Conservation (phyloP, 2,329 filamentous ascomycete species). For the Hymenoscyphus repandus region DNA sequence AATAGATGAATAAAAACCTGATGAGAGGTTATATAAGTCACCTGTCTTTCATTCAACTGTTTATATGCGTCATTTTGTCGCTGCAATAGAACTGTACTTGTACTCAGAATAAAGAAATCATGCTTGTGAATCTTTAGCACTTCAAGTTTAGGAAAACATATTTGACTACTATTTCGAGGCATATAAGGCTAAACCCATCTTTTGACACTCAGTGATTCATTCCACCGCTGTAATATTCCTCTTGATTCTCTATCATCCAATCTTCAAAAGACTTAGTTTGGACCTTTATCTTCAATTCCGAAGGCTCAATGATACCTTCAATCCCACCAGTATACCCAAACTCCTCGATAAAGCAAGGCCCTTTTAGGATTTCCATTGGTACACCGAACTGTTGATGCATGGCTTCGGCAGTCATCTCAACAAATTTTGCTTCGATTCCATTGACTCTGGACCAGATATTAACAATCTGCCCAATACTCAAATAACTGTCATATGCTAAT, state of each 20-base stretch:
- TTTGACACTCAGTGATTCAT: background rate
- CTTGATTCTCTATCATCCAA: constrained; percentile 14
- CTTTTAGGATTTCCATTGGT: constrained; percentile 36
- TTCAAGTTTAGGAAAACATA: too few species aligned
- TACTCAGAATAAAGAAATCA: too few species aligned
- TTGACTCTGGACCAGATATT: constrained; percentile 34
- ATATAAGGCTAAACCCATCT: too few species aligned
- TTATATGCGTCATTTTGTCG: too few species aligned
- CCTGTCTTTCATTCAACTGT: too few species aligned
- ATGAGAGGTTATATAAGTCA: too few species aligned
- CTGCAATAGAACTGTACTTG: too few species aligned
- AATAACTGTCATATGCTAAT: constrained; percentile 39
- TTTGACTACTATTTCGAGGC: too few species aligned
- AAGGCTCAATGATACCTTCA: constrained; percentile 33
- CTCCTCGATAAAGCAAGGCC: constrained; percentile 33
- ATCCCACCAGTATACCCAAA: constrained; percentile 39
- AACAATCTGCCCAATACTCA: constrained; percentile 32
- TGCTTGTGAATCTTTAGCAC: too few species aligned
- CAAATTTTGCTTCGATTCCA: constrained; percentile 32
- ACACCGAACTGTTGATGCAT: constrained; percentile 34
- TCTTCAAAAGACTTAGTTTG: constrained; percentile 30
- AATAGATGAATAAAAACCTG: too few species aligned
- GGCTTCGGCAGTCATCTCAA: constrained; percentile 28
- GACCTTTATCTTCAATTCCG: constrained; percentile 34
- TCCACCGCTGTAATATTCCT: background rate